Percentiles rank a stretch among this genome's conserved stretches.
Evolutionary conservation across 139 green algal genomes (phyloP).

Genomic region (Picochlorum costavermella): DNA sequence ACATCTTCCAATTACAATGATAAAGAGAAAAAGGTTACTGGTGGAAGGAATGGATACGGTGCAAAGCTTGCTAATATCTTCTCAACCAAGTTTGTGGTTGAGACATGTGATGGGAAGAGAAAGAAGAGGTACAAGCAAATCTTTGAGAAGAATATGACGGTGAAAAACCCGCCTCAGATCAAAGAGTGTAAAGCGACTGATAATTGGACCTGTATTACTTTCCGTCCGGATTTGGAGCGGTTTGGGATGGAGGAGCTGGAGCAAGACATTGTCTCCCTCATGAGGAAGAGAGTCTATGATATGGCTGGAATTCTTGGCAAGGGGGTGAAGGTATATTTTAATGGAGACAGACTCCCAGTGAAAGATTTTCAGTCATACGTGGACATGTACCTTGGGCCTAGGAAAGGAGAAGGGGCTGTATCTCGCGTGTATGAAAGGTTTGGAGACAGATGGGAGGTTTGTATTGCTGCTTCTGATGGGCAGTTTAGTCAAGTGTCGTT

Average conservation of each 20-base stretch:
- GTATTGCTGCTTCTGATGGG: slow-evolving; percentile 76
- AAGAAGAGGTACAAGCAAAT: slow-evolving; percentile 78
- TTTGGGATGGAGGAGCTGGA: slow-evolving; percentile 82
- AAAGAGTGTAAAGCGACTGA: slow-evolving; percentile 79
- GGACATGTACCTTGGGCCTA: slow-evolving; percentile 83
- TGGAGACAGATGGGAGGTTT: slow-evolving; percentile 93
- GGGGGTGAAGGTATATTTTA: slow-evolving; percentile 84
- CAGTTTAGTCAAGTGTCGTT: slow-evolving; percentile 96
- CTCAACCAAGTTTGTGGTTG: slow-evolving; percentile 91
- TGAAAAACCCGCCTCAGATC: slow-evolving; percentile 67
- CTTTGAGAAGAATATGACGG: slow-evolving; percentile 75
- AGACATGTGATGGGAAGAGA: slow-evolving; percentile 87
- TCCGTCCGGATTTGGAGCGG: slow-evolving; percentile 82
- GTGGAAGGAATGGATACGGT: slow-evolving; percentile 95
- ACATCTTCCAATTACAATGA: slow-evolving; percentile 99
- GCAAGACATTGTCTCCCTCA: slow-evolving; percentile 67
- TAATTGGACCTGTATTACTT: slow-evolving; percentile 95
- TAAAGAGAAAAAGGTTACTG: slow-evolving; percentile 96
- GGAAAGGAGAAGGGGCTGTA: slow-evolving; percentile 39
- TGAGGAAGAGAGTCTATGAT: slow-evolving; percentile 95
- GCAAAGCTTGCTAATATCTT: slow-evolving; percentile 99
- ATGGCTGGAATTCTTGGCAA: slow-evolving; percentile 90
- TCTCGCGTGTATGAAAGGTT: slow-evolving; percentile 78
- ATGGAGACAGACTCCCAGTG: slow-evolving; percentile 70
- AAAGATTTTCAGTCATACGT: slow-evolving; percentile 94